Base-by-base conservation (phyloP, 139 green algal species). In the Chlorella sp. region DNA sequence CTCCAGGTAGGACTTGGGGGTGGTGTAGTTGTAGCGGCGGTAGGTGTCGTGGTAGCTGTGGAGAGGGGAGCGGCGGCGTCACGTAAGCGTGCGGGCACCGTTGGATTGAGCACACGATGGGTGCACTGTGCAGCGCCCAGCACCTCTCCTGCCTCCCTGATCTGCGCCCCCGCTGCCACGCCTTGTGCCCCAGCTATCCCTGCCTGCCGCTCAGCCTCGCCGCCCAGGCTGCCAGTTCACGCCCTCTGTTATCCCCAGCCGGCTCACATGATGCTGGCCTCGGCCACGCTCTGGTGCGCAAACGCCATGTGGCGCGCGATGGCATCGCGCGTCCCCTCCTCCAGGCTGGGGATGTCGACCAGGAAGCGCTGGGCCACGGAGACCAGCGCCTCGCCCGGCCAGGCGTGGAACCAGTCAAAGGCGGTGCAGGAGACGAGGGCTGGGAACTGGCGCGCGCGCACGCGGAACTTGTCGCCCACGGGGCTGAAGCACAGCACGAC, bases 1-100 rank as follows among this genome's bases (percentile, higher is more conserved):
- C 84, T 97, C 93, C 50, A 98, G 86, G 85, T 96, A 98, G 17
- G 85, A 94, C 84, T 97, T 98, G 46, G 93, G 92, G 14, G 94
- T 98, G 68, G 87, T 93, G 86, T 98, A 97, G 77, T 93, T 92
- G 82, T 95, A 90, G 23, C 92, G 88, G 7, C 91, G 74, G 62
- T 81, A 87, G 0, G 76, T 67, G 61, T 92, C 83, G 0, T 88
- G 61, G 83, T 87, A 96, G 71, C 76, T 86, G 55, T n/a, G n/a
- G n/a, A n/a, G n/a, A n/a, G n/a, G n/a, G n/a, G n/a, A n/a, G n/a
- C n/a, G n/a, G n/a, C n/a, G n/a, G n/a, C n/a, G n/a, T n/a, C n/a
- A n/a, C n/a, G n/a, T n/a, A n/a, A n/a, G n/a, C n/a, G n/a, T n/a
- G n/a, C n/a, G n/a, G n/a, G n/a, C n/a, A n/a, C n/a, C n/a, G n/a